phyloP scores from a whole-genome alignment of 352 stramenopile genomes.

The Globisporangium cylindrosporum region DNA sequence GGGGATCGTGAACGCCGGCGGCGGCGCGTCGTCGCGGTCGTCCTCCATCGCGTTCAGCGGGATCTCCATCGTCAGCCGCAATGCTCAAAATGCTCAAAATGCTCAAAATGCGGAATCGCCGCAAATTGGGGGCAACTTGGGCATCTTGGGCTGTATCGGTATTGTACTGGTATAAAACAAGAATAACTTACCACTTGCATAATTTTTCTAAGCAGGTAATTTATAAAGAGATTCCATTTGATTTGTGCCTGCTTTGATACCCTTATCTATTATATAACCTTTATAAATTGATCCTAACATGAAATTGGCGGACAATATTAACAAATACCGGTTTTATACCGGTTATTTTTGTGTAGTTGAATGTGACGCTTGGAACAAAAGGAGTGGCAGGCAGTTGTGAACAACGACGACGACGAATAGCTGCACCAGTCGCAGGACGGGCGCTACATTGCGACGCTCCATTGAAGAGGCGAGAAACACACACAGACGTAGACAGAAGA shows the following conservation, averaged over 20 bases:
- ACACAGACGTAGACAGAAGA: no score
- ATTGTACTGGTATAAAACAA: neutral
- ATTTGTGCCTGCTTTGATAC: neutral
- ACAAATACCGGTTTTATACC: neutral
- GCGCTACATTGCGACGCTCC: neutral
- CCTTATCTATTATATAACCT: neutral
- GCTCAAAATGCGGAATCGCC: neutral
- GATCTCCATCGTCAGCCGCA: constrained; percentile 37
- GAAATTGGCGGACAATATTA: neutral
- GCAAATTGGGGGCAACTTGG: neutral
- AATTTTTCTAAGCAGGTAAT: neutral
- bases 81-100: neutral
- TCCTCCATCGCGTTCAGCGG: constrained; percentile 45
- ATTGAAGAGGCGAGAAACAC: neutral
- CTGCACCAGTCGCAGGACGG: neutral
- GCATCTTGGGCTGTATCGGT: neutral
- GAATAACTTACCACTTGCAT: neutral
- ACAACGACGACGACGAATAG: neutral
- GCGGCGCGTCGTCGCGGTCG: constrained; percentile 15
- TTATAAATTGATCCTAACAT: neutral
- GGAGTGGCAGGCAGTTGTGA: constrained; percentile 19
- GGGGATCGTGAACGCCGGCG: constrained; percentile 30
- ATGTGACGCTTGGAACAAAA: constrained; percentile 7
- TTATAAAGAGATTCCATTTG: neutral
- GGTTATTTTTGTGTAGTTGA: neutral